Percentiles rank a stretch among this genome's conserved stretches.
These are phyloP conservation scores for Botrytis paeoniae DNA, from an alignment of 2,329 filamentous ascomycete species.

Conservation along the genomic window DNA sequence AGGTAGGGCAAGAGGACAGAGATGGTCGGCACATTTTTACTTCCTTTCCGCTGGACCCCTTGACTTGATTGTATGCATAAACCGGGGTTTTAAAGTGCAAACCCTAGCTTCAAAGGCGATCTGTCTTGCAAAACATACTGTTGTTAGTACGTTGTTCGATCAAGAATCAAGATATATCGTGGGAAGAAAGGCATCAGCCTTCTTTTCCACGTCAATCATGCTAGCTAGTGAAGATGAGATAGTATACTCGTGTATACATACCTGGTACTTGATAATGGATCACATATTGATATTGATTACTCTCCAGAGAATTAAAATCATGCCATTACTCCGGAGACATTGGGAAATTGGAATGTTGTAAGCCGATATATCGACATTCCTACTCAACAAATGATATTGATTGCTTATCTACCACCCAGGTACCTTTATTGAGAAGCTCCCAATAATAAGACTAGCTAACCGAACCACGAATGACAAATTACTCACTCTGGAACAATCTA, in stretches of 20 bases:
- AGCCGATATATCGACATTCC: not conserved
- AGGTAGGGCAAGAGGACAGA: not conserved
- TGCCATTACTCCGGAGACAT: not conserved
- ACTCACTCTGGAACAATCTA: not conserved
- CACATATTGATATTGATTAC: not conserved
- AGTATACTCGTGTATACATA: not conserved
- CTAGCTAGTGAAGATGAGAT: not conserved
- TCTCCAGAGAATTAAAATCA: not conserved
- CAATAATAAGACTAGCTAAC: not conserved
- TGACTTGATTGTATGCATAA: conserved; percentile 2
- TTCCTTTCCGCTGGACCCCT: conserved; percentile 6
- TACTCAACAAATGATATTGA: not conserved
- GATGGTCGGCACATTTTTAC: not conserved
- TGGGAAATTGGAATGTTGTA: not conserved
- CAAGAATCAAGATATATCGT: not conserved
- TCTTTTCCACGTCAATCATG: not conserved
- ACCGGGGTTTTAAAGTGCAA: not conserved
- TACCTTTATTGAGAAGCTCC: not conserved
- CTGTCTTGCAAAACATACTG: not conserved
- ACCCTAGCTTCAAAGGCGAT: not conserved
- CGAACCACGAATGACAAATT: not conserved
- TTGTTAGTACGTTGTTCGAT: not conserved
- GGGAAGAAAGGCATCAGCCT: not conserved
- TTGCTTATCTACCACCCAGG: not conserved
- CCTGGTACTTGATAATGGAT: not conserved